These are phyloP conservation scores for Aspergillus fumigatiaffinis DNA, from an alignment of 2,329 filamentous ascomycete species.

Conservation along the genomic window DNA sequence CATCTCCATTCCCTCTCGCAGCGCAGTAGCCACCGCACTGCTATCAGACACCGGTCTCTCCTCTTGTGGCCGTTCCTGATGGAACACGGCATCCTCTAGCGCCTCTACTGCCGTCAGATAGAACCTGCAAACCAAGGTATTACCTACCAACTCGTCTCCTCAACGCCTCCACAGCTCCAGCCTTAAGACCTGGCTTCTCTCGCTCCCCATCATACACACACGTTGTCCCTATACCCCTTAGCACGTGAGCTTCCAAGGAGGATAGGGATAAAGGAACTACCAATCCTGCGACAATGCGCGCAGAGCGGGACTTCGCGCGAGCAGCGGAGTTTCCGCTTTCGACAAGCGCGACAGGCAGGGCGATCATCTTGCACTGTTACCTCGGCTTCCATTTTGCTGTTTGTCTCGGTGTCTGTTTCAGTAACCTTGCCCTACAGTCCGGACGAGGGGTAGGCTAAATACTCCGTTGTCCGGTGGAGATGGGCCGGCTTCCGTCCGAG, in stretches of 20 bases:
- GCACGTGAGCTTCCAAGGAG: neutral
- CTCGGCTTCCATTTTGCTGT: neutral
- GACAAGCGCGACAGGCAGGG: neutral
- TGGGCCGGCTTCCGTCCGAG: neutral
- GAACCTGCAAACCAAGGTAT: neutral
- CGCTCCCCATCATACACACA: slow-evolving; percentile 32
- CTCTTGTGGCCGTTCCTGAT: neutral
- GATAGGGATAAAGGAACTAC: neutral
- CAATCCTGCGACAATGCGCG: slow-evolving; percentile 2
- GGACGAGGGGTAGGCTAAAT: neutral
- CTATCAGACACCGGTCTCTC: neutral
- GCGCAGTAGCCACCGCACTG: neutral
- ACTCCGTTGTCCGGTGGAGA: neutral
- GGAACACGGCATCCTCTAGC: slow-evolving; percentile 6
- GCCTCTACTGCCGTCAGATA: neutral
- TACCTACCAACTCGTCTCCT: slow-evolving; percentile 30
- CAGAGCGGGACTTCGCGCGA: slow-evolving; percentile 2
- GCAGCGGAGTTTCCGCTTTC: neutral
- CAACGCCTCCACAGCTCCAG: slow-evolving; percentile 35
- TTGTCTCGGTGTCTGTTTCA: too few species aligned
- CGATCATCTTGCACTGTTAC: neutral
- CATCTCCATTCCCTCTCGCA: neutral
- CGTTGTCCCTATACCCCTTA: neutral
- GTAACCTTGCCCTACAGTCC: neutral
- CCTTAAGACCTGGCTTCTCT: slow-evolving; percentile 37